phyloP scores from a whole-genome alignment of 2,329 filamentous ascomycete genomes.

The Fusarium drepaniforme region DNA sequence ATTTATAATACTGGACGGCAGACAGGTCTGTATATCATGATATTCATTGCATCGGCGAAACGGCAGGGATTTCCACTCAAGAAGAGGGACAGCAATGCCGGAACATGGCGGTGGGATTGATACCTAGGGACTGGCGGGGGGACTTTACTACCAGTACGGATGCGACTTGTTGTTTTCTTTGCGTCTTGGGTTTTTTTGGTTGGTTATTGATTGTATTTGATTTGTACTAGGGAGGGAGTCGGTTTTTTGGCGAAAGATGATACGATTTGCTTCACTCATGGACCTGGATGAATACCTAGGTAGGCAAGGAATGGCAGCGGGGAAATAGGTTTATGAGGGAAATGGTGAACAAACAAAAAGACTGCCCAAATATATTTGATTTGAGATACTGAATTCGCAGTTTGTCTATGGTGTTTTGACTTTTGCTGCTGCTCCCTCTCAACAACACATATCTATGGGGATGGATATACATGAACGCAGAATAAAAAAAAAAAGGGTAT shows the following conservation, averaged over 20 bases:
- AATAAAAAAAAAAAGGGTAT: slow-evolving; percentile 20
- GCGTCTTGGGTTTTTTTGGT: neutral
- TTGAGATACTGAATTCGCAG: slow-evolving; percentile 9
- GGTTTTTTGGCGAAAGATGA: slow-evolving; percentile 21
- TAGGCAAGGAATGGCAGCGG: neutral
- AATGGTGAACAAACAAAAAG: slow-evolving; percentile 8
- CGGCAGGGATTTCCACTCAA: slow-evolving; percentile 28
- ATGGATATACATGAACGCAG: slow-evolving; percentile 23
- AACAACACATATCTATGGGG: slow-evolving; percentile 19
- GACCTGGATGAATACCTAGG: neutral
- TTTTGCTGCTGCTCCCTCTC: neutral
- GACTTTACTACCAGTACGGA: slow-evolving; percentile 1
- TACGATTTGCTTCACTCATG: slow-evolving; percentile 8
- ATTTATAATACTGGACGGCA: slow-evolving; percentile 24
- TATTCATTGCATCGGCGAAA: slow-evolving; percentile 45
- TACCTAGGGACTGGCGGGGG: slow-evolving; percentile 18
- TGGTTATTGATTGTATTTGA: neutral
- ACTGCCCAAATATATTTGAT: slow-evolving; percentile 28
- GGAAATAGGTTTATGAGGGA: slow-evolving; percentile 7
- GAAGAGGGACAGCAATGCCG: slow-evolving; percentile 23
- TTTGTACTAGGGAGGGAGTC: neutral
- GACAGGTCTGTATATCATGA: slow-evolving; percentile 36
- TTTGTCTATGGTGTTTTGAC: slow-evolving; percentile 11
- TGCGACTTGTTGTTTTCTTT: slow-evolving; percentile 13
- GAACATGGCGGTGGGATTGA: slow-evolving; percentile 22